Evolutionary conservation across 129 eudicot species (phyloP), one percentile per base, ranked within the genome.

Genomic region (Lactuca saligna): DNA sequence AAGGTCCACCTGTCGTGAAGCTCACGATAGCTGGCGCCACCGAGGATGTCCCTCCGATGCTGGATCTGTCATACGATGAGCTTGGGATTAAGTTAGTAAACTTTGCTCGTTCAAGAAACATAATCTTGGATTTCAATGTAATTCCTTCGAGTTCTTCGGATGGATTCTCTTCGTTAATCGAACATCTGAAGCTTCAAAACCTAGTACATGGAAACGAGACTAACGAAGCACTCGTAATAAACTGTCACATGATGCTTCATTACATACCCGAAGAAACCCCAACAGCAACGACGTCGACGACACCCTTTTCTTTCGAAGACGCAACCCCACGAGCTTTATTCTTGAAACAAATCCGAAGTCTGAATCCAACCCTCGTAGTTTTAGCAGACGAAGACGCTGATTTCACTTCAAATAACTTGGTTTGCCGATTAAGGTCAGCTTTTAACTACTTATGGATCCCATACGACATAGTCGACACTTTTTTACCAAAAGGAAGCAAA

Each of bases 181-280:
- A 87, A 66, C 85, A 88, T 15, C 81, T 87, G 9, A 74, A 82
- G 61, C 41, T 82, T 62, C 91, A 82, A 81, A 78, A 69, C 6
- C 46, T 81, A 14, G 74, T 62, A 31, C 69, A 75, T 53, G 79
- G 75, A 10, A 72, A 50, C 12, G 86, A 79, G 9, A 59, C 29
- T 2, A 54, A 54, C 10, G 97, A 85, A 17, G 91, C 96, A 0
- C 72, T 94, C 2, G 81, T 94, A 29, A 66, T 94, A 57, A 90
- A 94, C 68, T 94, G 97, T 37, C 99, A 94, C 54, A 90, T 94
- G 99, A 85, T 81, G 88, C 93, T 90, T 12, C 99, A 94, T 68
- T 87, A 83, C 75, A 68, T 90, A 17, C 92, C 97, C 0, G 97
- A 88, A 67, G 92, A 91, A 83, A 71, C 88, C 54, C 79, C 57